These are phyloP conservation scores for Naganishia kalamii DNA, from an alignment of 768 basidiomycete genomes.

Conservation along the genomic window DNA sequence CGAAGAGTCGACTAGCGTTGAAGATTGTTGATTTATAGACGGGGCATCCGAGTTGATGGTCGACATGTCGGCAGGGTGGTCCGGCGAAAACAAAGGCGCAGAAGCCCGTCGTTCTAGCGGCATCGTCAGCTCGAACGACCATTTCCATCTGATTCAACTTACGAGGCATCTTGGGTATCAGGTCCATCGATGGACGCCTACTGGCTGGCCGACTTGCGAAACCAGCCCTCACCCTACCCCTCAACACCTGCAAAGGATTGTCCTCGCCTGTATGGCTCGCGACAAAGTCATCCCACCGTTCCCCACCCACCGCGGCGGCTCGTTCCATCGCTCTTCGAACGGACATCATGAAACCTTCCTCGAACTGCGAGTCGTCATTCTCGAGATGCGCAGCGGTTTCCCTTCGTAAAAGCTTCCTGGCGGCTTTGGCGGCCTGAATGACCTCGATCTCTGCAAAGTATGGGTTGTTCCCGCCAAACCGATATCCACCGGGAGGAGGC, in stretches of 20 bases:
- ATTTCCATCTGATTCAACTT: not conserved
- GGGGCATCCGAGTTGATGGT: slow-evolving; percentile 14
- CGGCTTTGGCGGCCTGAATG: slow-evolving; percentile 48
- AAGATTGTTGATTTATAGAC: not conserved
- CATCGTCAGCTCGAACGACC: not conserved
- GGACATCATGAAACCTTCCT: slow-evolving; percentile 33
- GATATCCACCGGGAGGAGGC: slow-evolving; percentile 47
- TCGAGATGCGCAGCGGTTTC: slow-evolving; percentile 42
- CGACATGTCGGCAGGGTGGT: slow-evolving; percentile 1
- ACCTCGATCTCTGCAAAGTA: slow-evolving; percentile 50
- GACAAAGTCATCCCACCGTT: slow-evolving; percentile 21
- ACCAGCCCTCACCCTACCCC: slow-evolving; percentile 1
- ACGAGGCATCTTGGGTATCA: slow-evolving; percentile 16
- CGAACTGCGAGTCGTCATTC: slow-evolving; percentile 19
- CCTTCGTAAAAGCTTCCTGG: slow-evolving; percentile 43
- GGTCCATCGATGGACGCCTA: slow-evolving; percentile 31
- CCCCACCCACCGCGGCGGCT: slow-evolving; percentile 8
- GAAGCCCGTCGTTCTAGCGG: slow-evolving; percentile 1
- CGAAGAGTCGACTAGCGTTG: not conserved
- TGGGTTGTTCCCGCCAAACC: slow-evolving; percentile 49
- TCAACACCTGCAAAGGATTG: slow-evolving; percentile 3
- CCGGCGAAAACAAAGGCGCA: not conserved
- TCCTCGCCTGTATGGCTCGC: slow-evolving; percentile 4
- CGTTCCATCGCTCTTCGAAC: slow-evolving; percentile 38
- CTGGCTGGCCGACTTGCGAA: slow-evolving; percentile 27